A percentile compares a stretch with the other conserved stretches of the same genome.
phyloP scores from a whole-genome alignment of 2,329 filamentous ascomycete species.

The Hypoxylon sp. region DNA sequence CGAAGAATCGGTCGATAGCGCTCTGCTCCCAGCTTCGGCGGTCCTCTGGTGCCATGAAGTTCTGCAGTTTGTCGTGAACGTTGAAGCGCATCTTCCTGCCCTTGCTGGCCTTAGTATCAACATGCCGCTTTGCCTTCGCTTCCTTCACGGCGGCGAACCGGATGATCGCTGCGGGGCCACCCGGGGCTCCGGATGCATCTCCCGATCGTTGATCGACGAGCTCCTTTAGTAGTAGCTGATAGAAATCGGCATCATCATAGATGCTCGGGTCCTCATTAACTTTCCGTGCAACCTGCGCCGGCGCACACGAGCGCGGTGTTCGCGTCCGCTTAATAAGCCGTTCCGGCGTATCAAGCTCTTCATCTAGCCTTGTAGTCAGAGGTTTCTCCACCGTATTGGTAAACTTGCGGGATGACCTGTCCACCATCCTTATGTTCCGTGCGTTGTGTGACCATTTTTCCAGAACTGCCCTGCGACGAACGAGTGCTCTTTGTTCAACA shows the following conservation, averaged over 20 bases:
- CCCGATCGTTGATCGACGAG: slow-evolving; percentile 89
- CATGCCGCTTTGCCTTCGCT: slow-evolving; percentile 83
- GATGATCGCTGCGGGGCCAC: slow-evolving; percentile 65
- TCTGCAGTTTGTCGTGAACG: slow-evolving; percentile 96
- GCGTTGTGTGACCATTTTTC: slow-evolving; percentile 94
- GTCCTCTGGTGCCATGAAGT: slow-evolving; percentile 96
- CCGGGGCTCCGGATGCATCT: slow-evolving; percentile 68
- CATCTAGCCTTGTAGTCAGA: slow-evolving; percentile 76
- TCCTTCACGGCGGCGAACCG: slow-evolving; percentile 79
- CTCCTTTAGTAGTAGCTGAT: slow-evolving; percentile 92
- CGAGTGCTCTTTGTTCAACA: slow-evolving; percentile 71
- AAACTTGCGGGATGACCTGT: slow-evolving; percentile 68
- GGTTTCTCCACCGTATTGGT: slow-evolving; percentile 68
- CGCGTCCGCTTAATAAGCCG: slow-evolving; percentile 78
- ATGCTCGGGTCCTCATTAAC: slow-evolving; percentile 72
- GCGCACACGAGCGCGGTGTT: slow-evolving; percentile 82
- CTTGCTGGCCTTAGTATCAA: slow-evolving; percentile 96
- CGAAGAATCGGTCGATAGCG: slow-evolving; percentile 84
- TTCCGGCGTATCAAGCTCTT: slow-evolving; percentile 76
- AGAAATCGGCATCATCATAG: slow-evolving; percentile 96
- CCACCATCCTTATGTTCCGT: slow-evolving; percentile 70
- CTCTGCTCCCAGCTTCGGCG: slow-evolving; percentile 82
- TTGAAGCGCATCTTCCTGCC: slow-evolving; percentile 94
- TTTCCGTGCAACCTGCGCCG: slow-evolving; percentile 73
- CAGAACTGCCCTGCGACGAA: slow-evolving; percentile 78